Evolutionary conservation across 192 early-diverging fungal genomes (phyloP).

Genomic region (Podila verticillata): DNA sequence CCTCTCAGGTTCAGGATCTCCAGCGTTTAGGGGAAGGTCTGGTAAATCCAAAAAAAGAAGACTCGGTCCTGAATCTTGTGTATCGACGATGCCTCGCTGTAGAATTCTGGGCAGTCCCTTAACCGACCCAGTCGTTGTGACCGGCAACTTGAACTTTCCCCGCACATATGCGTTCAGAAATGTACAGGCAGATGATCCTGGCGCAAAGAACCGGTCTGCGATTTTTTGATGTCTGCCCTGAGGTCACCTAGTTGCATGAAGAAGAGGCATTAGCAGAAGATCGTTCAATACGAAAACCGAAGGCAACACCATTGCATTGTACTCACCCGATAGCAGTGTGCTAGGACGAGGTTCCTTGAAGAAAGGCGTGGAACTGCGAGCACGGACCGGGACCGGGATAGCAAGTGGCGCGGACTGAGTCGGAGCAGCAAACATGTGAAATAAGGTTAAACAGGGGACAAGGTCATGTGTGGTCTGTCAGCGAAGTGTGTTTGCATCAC

Average conservation of each 20-base stretch:
- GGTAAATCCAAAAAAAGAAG: too few species aligned
- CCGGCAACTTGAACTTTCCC: too few species aligned
- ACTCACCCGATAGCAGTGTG: neutral
- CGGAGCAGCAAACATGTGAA: neutral
- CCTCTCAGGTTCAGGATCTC: too few species aligned
- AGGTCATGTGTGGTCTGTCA: too few species aligned
- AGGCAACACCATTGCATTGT: neutral
- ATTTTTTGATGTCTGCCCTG: neutral
- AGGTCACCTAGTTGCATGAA: neutral
- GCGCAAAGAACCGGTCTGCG: neutral
- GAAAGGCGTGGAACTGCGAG: constrained; percentile 6
- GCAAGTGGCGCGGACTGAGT: neutral
- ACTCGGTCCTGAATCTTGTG: too few species aligned
- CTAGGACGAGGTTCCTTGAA: constrained; percentile 1
- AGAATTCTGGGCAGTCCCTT: too few species aligned
- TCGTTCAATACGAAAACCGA: neutral
- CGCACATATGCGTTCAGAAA: neutral
- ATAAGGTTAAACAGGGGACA: neutral
- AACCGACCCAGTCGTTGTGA: too few species aligned
- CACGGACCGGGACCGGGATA: constrained; percentile 4
- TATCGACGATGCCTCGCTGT: too few species aligned
- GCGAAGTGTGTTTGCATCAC: neutral
- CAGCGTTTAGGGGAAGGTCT: too few species aligned
- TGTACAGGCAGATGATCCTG: neutral
- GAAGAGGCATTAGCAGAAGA: neutral